Evolutionary conservation across 139 green algal genomes (phyloP).

Genomic region (Diplosphaera chodatii): DNA sequence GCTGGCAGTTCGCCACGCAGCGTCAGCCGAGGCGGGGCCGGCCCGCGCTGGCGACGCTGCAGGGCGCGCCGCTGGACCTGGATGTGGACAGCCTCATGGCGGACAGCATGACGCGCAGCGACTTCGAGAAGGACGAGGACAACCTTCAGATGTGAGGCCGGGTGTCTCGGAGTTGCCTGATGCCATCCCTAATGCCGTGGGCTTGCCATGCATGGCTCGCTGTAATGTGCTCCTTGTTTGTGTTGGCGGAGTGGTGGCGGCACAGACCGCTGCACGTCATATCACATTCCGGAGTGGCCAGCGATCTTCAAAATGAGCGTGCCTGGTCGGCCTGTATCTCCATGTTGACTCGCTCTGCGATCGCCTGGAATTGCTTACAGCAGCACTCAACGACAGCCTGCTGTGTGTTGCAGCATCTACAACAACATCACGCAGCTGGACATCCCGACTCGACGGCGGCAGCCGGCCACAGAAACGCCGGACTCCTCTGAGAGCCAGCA

Average conservation of each 20-base stretch:
- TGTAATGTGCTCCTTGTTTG: too few species aligned
- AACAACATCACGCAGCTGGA: constrained; percentile 3
- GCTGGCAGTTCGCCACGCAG: constrained; percentile 22
- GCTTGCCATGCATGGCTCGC: too few species aligned
- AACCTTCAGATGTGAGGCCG: constrained; percentile 17
- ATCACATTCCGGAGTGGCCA: too few species aligned
- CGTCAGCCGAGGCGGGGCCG: constrained; percentile 13
- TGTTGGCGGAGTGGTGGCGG: too few species aligned
- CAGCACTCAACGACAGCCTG: too few species aligned
- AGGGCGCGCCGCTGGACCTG: background rate
- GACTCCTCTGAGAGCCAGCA: background rate
- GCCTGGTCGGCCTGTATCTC: too few species aligned
- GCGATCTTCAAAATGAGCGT: too few species aligned
- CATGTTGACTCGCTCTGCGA: too few species aligned
- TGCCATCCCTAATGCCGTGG: too few species aligned
- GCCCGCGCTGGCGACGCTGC: background rate
- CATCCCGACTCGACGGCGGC: background rate
- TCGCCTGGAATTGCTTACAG: too few species aligned
- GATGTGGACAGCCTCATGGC: constrained; percentile 17
- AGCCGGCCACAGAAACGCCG: background rate
- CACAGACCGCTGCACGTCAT: too few species aligned
- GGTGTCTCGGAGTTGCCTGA: too few species aligned
- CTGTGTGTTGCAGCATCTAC: constrained; percentile 7
- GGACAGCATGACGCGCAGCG: constrained; percentile 18
- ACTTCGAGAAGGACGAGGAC: constrained; percentile 18